Evolutionary conservation across 2,329 filamentous ascomycete genomes (phyloP).

Genomic region (Fusarium kyushuense): DNA sequence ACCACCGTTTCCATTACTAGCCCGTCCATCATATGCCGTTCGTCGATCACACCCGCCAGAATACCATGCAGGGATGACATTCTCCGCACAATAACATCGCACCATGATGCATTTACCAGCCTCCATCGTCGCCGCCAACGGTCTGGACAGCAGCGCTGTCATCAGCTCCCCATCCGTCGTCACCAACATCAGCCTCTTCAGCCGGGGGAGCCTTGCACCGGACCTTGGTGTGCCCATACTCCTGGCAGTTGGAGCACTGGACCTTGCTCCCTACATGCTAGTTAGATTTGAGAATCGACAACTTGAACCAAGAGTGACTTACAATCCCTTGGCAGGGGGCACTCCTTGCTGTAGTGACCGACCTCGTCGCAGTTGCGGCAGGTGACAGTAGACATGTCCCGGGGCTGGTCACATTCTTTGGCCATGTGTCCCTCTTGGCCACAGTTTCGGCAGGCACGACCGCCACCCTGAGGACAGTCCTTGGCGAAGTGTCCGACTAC

Average conservation of each 20-base stretch:
- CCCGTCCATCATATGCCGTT: slow-evolving; percentile 3
- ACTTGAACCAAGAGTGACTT: slow-evolving; percentile 28
- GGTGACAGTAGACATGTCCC: slow-evolving; percentile 60
- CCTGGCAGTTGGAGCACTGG: slow-evolving; percentile 55
- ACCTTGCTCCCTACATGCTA: slow-evolving; percentile 54
- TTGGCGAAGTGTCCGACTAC: slow-evolving; percentile 71
- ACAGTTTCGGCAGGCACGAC: slow-evolving; percentile 70
- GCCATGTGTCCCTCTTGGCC: slow-evolving; percentile 70
- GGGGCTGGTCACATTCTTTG: slow-evolving; percentile 63
- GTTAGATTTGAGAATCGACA: slow-evolving; percentile 29
- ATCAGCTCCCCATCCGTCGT: slow-evolving; percentile 21
- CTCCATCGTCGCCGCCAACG: slow-evolving; percentile 12
- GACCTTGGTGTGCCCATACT: slow-evolving; percentile 56
- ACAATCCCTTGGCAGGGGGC: slow-evolving; percentile 65
- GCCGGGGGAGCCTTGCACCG: slow-evolving; percentile 52
- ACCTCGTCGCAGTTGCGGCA: slow-evolving; percentile 72
- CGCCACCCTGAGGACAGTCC: slow-evolving; percentile 73
- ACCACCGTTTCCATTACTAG: slow-evolving; percentile 1
- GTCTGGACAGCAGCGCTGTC: slow-evolving; percentile 10
- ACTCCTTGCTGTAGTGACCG: slow-evolving; percentile 73
- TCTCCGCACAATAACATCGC: not conserved
- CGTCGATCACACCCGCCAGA: not conserved
- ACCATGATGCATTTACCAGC: slow-evolving; percentile 35
- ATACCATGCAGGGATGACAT: not conserved
- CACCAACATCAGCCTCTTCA: slow-evolving; percentile 33